A percentile compares a stretch with the other conserved stretches of the same genome.
Conservation (phyloP, 2,329 filamentous ascomycete genomes). For the Neofusicoccum sp. region DNA sequence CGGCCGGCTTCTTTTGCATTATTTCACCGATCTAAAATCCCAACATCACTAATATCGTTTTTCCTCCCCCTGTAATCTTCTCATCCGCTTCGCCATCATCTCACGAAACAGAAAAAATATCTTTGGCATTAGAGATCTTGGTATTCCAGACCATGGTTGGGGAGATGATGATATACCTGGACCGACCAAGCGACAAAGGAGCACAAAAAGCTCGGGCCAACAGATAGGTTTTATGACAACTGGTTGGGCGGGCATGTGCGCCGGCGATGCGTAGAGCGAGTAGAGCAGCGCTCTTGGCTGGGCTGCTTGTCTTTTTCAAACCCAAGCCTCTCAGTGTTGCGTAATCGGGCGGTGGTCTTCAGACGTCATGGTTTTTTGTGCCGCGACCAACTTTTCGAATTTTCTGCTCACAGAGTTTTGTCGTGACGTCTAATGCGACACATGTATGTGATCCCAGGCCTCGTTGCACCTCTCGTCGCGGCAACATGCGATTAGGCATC, state of each 20-base stretch:
- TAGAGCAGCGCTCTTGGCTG: not conserved
- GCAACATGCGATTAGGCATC: no score
- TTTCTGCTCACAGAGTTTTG: no score
- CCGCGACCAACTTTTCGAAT: no score
- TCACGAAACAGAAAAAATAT: slow-evolving; percentile 7
- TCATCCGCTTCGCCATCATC: not conserved
- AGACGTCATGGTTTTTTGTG: no score
- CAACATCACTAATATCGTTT: slow-evolving; percentile 3
- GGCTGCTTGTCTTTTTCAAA: not conserved
- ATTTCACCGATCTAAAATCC: slow-evolving; percentile 1
- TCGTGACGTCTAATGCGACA: no score
- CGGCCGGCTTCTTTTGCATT: slow-evolving; percentile 5
- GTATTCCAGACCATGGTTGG: not conserved
- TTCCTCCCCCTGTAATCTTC: not conserved
- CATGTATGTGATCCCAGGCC: no score
- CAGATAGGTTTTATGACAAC: slow-evolving; percentile 8
- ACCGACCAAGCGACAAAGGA: not conserved
- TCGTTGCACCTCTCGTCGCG: no score
- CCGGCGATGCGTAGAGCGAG: slow-evolving; percentile 6
- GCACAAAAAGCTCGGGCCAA: slow-evolving; percentile 8
- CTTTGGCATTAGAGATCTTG: slow-evolving; percentile 1
- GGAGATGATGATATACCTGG: not conserved
- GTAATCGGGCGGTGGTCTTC: no score
- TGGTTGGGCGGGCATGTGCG: slow-evolving; percentile 11
- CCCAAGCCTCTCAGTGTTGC: not conserved